phyloP scores from a whole-genome alignment of 345 rosid genomes.

The Aquilaria malaccensis region DNA sequence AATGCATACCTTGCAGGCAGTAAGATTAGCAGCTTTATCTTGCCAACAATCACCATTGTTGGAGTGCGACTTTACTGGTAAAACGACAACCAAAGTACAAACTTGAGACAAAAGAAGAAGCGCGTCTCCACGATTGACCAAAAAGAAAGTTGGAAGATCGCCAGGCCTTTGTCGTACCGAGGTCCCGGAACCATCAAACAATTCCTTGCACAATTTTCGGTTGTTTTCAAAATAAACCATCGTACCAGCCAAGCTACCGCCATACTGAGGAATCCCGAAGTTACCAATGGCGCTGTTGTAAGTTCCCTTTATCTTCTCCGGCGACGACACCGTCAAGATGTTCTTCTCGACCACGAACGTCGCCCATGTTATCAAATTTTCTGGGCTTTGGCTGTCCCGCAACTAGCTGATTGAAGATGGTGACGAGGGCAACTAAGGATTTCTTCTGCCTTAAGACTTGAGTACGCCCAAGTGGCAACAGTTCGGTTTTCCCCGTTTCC shows the following conservation, averaged over 20 bases:
- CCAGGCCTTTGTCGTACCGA: constrained; percentile 73
- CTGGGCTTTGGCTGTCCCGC: no score
- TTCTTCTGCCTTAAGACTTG: neutral
- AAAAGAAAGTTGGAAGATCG: constrained; percentile 66
- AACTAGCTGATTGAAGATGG: no score
- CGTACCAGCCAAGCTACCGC: constrained; percentile 96
- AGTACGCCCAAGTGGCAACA: no score
- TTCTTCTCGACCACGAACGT: constrained; percentile 98
- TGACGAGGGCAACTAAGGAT: no score
- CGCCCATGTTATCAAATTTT: constrained; percentile 14
- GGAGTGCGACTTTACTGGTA: neutral
- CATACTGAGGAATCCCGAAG: constrained; percentile 98
- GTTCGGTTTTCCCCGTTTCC: no score
- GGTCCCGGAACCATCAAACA: constrained; percentile 48
- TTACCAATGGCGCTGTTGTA: constrained; percentile 94
- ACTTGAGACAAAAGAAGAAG: neutral
- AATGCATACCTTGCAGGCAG: constrained; percentile 85
- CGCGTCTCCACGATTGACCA: constrained; percentile 95
- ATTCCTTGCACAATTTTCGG: constrained; percentile 60
- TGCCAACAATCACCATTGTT: constrained; percentile 96
- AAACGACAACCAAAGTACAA: neutral
- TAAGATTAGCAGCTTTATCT: constrained; percentile 68
- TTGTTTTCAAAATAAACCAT: constrained; percentile 70
- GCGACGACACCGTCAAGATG: constrained; percentile 78
- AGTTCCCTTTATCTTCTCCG: constrained; percentile 80